Evolutionary conservation across 2,329 filamentous ascomycete species (phyloP), one percentile per base, ranked within the genome.

Genomic region (Neofusicoccum umdonicola): DNA sequence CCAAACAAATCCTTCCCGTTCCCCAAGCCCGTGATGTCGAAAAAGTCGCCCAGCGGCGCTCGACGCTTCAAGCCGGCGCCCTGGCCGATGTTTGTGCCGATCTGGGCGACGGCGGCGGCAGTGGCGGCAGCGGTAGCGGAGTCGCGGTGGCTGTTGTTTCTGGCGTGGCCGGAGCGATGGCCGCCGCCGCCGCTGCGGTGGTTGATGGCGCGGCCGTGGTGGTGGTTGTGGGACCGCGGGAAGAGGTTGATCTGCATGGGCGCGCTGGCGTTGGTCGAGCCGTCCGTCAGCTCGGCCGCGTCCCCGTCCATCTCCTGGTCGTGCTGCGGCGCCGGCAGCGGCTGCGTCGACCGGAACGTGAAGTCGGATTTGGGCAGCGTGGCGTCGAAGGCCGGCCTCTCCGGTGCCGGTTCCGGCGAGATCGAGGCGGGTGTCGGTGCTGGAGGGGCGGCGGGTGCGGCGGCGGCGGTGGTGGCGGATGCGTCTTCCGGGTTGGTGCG

Each of bases 11-110:
- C 89, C 72, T 89, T 89, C 57, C 77, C 85, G 66, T 85, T 82
- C 37, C 84, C 84, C 58, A 90, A 75, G 68, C 86, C 87, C 62
- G 87, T 86, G 7, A 90, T 80, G 71, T 92, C 90, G 72, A 93
- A 93, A 62, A 92, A 88, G 71, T 93, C 90, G 27, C 87, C 86
- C 71, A 91, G 85, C 70, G 90, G 89, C 69, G 91, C 84, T 70
- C 90, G 86, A 47, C 90, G 84, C 76, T 94, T 94, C 69, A 87
- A 84, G 1, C 90, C 90, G 8, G 89, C 86, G 6, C 86, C 87
- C 65, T 84, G 84, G 4, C 87, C 87, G 8, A 91, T 78, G 65
- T 68, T 69, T 67, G 54, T 44, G 27, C 27, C 27, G 2, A 64
- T 45, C 52, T 48, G 44, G 17, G 52, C 63, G 15, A 58, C 45